These are phyloP conservation scores for Dothideomycetes sp. DNA, from an alignment of 2,329 filamentous ascomycete genomes.

Conservation along the genomic window DNA sequence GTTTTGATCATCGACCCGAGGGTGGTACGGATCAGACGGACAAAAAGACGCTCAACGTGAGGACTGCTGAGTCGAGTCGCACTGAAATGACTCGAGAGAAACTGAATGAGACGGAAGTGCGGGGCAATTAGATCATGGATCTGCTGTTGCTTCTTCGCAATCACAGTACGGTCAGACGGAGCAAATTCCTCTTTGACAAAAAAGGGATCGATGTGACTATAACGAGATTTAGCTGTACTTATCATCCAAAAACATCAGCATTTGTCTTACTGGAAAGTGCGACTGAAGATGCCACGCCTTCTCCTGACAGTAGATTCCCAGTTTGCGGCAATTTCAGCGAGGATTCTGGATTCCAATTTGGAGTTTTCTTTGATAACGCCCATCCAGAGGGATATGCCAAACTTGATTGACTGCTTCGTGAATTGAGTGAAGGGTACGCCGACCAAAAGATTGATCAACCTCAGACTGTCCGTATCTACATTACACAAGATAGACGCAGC, in stretches of 20 bases:
- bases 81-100: conserved; percentile 90
- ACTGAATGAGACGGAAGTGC: conserved; percentile 75
- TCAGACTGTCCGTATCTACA: conserved; percentile 61
- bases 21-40: conserved; percentile 69
- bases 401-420: conserved; percentile 87
- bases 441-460: conserved; percentile 78
- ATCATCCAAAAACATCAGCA: conserved; percentile 6
- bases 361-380: conserved; percentile 96
- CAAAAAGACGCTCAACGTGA: conserved; percentile 71
- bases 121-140: conserved; percentile 78
- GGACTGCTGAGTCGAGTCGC: conserved; percentile 76
- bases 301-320: conserved; percentile 79
- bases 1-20: conserved; percentile 62
- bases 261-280: conserved; percentile 46
- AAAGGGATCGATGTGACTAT: conserved; percentile 70
- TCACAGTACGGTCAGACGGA: conserved; percentile 67
- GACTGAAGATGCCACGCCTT: conserved; percentile 71
- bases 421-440: conserved; percentile 88
- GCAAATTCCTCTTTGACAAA: conserved; percentile 86
- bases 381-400: conserved; percentile 91
- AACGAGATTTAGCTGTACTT: too few species aligned
- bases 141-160: conserved; percentile 65
- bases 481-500: conserved; percentile 81
- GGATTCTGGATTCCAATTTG: conserved; percentile 70
- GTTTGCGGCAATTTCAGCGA: conserved; percentile 77